These are phyloP conservation scores for Mrakia hoshinonis DNA, from an alignment of 768 basidiomycete genomes.

Conservation along the genomic window DNA sequence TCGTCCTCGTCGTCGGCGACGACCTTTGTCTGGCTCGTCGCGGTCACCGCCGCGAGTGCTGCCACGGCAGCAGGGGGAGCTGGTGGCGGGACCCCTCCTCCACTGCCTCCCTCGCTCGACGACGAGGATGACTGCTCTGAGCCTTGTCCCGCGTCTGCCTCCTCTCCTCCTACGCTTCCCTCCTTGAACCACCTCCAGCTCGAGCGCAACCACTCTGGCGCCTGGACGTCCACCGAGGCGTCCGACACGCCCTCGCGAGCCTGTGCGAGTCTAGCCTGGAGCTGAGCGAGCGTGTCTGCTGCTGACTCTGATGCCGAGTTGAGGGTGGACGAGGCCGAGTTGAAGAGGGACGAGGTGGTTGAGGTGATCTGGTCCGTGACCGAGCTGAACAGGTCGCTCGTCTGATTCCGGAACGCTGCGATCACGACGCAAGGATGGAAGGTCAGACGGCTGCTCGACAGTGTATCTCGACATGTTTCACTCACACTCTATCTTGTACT, in stretches of 20 bases:
- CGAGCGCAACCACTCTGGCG: slow-evolving; percentile 20
- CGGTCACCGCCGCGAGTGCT: slow-evolving; percentile 22
- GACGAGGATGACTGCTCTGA: neutral
- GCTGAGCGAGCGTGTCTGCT: slow-evolving; percentile 6
- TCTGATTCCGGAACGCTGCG: slow-evolving; percentile 20
- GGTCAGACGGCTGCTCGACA: too few relatives aligned
- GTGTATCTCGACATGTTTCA: too few relatives aligned
- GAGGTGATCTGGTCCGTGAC: slow-evolving; percentile 16
- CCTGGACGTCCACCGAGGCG: slow-evolving; percentile 8
- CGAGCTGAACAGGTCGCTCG: neutral
- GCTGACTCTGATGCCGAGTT: slow-evolving; percentile 2
- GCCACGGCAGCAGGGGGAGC: slow-evolving; percentile 14
- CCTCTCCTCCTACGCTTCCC: slow-evolving; percentile 18
- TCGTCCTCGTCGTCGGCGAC: slow-evolving; percentile 20
- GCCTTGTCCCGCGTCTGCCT: neutral
- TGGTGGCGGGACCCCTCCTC: slow-evolving; percentile 17
- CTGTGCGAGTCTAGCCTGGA: slow-evolving; percentile 11
- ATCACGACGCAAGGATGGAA: too few relatives aligned
- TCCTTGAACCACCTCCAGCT: slow-evolving; percentile 28
- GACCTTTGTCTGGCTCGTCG: neutral
- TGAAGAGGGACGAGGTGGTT: slow-evolving; percentile 20
- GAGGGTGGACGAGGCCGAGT: slow-evolving; percentile 12
- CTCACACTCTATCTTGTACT: slow-evolving; percentile 27
- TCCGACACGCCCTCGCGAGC: neutral
- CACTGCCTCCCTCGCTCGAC: neutral